These are phyloP conservation scores for Fusarium lateritium DNA, from an alignment of 2,329 filamentous ascomycete species.

Conservation along the genomic window DNA sequence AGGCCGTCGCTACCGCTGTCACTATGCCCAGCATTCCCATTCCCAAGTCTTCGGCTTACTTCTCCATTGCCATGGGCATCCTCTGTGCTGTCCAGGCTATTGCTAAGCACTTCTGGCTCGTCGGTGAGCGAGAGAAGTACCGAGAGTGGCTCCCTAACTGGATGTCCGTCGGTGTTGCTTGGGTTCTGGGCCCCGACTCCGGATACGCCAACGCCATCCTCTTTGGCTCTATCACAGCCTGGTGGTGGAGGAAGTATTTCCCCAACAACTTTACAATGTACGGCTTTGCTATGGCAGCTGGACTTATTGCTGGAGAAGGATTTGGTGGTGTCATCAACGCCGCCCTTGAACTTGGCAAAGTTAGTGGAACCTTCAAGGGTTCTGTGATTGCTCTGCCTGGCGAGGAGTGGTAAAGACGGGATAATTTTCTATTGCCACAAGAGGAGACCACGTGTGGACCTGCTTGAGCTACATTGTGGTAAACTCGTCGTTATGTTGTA, in stretches of 20 bases:
- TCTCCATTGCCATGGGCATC: slow-evolving; percentile 68
- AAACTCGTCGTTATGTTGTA: no score
- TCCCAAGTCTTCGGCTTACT: slow-evolving; percentile 67
- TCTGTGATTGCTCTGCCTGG: slow-evolving; percentile 37
- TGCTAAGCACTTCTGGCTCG: slow-evolving; percentile 68
- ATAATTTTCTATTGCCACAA: no score
- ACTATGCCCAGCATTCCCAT: slow-evolving; percentile 70
- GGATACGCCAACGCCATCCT: slow-evolving; percentile 70
- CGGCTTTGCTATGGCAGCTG: slow-evolving; percentile 72
- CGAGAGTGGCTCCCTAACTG: slow-evolving; percentile 73
- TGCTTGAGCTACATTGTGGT: no score
- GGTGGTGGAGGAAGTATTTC: slow-evolving; percentile 68
- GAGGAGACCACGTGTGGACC: no score
- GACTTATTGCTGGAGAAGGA: slow-evolving; percentile 74
- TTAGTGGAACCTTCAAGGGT: slow-evolving; percentile 49
- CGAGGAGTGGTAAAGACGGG: slow-evolving; percentile 2
- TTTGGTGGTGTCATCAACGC: slow-evolving; percentile 74
- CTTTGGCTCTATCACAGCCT: slow-evolving; percentile 67
- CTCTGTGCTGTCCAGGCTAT: slow-evolving; percentile 67
- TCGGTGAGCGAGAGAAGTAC: slow-evolving; percentile 67
- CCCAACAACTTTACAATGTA: slow-evolving; percentile 67
- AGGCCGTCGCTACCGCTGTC: slow-evolving; percentile 73
- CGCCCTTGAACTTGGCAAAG: slow-evolving; percentile 56
- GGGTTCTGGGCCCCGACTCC: slow-evolving; percentile 68
- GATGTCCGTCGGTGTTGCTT: slow-evolving; percentile 73